A percentile compares a stretch with the other conserved stretches of the same genome.
Evolutionary conservation across 345 rosid genomes (phyloP).

Genomic region (Hypericum androsaemum): DNA sequence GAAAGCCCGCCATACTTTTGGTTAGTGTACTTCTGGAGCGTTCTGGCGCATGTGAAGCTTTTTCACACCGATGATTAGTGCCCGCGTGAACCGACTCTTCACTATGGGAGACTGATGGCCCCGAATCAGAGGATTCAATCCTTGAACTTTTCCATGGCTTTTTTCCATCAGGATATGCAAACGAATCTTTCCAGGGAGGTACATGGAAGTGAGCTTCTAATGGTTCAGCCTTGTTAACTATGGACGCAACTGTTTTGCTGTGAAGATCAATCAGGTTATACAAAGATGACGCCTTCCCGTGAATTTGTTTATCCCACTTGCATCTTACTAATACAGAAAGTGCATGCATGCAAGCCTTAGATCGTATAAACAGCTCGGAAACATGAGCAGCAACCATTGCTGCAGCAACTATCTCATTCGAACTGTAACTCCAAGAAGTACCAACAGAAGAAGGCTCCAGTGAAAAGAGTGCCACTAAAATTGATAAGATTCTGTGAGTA

Average conservation of each 20-base stretch:
- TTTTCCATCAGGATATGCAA: slow-evolving; percentile 28
- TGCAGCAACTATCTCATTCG: slow-evolving; percentile 96
- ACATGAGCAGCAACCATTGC: slow-evolving; percentile 99
- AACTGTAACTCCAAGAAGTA: slow-evolving; percentile 88
- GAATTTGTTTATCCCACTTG: slow-evolving; percentile 86
- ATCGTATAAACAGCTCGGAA: slow-evolving; percentile 79
- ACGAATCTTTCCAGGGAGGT: slow-evolving; percentile 54
- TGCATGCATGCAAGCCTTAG: slow-evolving; percentile 85
- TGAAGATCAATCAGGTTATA: slow-evolving; percentile 91
- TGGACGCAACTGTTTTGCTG: slow-evolving; percentile 88
- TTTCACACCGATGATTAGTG: slow-evolving; percentile 34
- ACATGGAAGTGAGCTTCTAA: slow-evolving; percentile 62
- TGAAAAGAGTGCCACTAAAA: slow-evolving; percentile 89
- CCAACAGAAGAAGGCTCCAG: slow-evolving; percentile 89
- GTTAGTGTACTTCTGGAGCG: slow-evolving; percentile 42
- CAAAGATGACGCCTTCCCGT: slow-evolving; percentile 64
- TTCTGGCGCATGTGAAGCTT: slow-evolving; percentile 27
- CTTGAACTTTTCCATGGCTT: slow-evolving; percentile 35
- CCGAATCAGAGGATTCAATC: slow-evolving; percentile 29
- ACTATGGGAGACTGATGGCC: slow-evolving; percentile 30
- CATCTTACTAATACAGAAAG: slow-evolving; percentile 78
- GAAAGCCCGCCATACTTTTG: slow-evolving; percentile 51
- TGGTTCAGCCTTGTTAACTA: slow-evolving; percentile 89
- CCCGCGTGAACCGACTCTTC: slow-evolving; percentile 32
- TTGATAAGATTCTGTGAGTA: slow-evolving; percentile 78